These are phyloP conservation scores for Wallacemonas sp. DNA, from an alignment of 208 protist species.

Conservation along the genomic window DNA sequence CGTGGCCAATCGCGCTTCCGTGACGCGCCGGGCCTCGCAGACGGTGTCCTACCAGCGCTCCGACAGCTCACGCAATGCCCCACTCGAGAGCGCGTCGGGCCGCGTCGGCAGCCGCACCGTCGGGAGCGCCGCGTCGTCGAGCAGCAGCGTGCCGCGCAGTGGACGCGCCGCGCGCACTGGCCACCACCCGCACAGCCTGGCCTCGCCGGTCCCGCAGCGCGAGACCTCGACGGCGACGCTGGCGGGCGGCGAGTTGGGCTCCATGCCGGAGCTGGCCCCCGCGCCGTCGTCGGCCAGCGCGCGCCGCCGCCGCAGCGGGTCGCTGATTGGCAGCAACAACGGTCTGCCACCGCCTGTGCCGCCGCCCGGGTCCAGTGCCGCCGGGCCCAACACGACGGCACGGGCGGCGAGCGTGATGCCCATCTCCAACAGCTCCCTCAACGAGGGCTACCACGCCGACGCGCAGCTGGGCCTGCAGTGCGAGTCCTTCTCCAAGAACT, in stretches of 20 bases:
- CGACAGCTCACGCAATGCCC: slow-evolving; percentile 30
- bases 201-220: slow-evolving; percentile 3
- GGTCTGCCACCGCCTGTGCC: not conserved
- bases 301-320: slow-evolving; percentile 33
- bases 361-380: slow-evolving; percentile 17
- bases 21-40: slow-evolving; percentile 26
- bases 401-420: slow-evolving; percentile 14
- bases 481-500: slow-evolving; percentile 41
- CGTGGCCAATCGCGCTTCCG: slow-evolving; percentile 14
- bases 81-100: slow-evolving; percentile 20
- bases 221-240: not conserved
- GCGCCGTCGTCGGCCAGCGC: slow-evolving; percentile 20
- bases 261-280: slow-evolving; percentile 11
- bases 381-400: not conserved
- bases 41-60: slow-evolving; percentile 31
- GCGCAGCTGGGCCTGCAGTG: slow-evolving; percentile 32
- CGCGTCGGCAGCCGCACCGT: slow-evolving; percentile 16
- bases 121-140: slow-evolving; percentile 17
- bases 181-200: slow-evolving; percentile 9
- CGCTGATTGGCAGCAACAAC: slow-evolving; percentile 18
- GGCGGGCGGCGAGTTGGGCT: slow-evolving; percentile 4
- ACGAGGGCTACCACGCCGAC: slow-evolving; percentile 39
- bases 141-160: slow-evolving; percentile 32
- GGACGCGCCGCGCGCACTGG: slow-evolving; percentile 16
- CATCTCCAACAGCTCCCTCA: slow-evolving; percentile 18